Evolutionary conservation across 805 yeast genomes (phyloP), one percentile per base, ranked within the genome.

Genomic region (Metschnikowia corniflorae): DNA sequence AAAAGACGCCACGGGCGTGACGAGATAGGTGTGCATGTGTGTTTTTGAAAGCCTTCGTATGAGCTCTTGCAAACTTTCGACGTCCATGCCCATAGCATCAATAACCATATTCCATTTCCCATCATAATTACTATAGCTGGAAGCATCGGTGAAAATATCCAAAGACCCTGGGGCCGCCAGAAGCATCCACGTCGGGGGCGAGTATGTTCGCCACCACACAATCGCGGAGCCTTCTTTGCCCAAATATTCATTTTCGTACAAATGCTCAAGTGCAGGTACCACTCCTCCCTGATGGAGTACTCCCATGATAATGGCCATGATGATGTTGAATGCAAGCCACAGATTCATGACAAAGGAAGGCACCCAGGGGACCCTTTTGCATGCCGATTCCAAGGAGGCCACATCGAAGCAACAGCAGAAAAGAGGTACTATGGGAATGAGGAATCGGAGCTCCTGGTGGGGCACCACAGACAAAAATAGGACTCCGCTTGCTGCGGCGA

Each of bases 201-300:
- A 75, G 50, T 91, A 93, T 0, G 96, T 87, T 57, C 87, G 79
- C 97, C 97, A 91, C 87, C 95, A 91, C 5, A 91, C 53, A 23
- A 77, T 72, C 13, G 50, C 40, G n/a, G 33, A 13, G 6, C 21
- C 18, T 6, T 19, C 31, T 8, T 14, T 8, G 10, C 21, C 29
- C 6, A 28, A 20, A 12, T 13, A 16, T 3, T 24, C n/a, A 12
- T 14, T 19, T 15, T 15, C 16, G 14, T 60, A 57, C 3, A 77
- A 33, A 35, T 68, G 54, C 16, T 64, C 65, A 25, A 85, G 62
- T 0, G 84, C 82, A 0, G 86, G 82, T 1, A 91, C 63, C 0
- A 93, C 77, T 1, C 99, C 99, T 26, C 91, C 88, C 64, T 93
- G 98, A 52, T 93, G 98, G 18, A 78, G 68, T 0, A 78, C 55